Evolutionary conservation across 495 filamentous ascomycete species (phyloP).

Genomic region (Penicillium angulare): DNA sequence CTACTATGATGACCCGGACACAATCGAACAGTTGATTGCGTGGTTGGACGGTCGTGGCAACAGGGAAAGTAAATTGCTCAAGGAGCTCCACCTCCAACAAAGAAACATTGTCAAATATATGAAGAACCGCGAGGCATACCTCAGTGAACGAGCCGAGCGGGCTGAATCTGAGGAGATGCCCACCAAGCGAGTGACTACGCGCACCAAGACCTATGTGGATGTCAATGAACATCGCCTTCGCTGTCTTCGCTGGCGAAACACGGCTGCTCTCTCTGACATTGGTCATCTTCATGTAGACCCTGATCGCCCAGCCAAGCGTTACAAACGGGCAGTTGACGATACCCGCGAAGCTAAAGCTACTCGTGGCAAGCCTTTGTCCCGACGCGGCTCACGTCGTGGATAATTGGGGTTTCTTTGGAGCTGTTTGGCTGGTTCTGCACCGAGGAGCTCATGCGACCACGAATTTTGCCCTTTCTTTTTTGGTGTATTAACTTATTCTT

Average conservation of each 20-base stretch:
- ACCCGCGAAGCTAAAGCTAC: slow-evolving; percentile 42
- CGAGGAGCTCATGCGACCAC: slow-evolving; percentile 11
- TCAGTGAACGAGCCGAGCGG: slow-evolving; percentile 53
- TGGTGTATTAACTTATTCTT: slow-evolving; percentile 4
- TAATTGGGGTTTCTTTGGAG: background rate
- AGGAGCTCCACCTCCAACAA: slow-evolving; percentile 76
- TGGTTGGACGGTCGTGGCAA: slow-evolving; percentile 86
- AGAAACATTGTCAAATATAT: slow-evolving; percentile 78
- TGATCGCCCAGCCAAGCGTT: slow-evolving; percentile 60
- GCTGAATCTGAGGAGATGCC: slow-evolving; percentile 55
- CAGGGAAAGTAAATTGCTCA: slow-evolving; percentile 79
- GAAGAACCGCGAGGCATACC: slow-evolving; percentile 70
- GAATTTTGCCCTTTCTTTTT: slow-evolving; percentile 1
- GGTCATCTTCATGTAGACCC: slow-evolving; percentile 83
- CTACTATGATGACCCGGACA: slow-evolving; percentile 77
- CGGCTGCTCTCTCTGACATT: slow-evolving; percentile 67
- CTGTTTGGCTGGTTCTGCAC: background rate
- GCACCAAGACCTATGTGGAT: slow-evolving; percentile 67
- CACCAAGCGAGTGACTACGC: slow-evolving; percentile 71
- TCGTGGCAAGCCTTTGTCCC: slow-evolving; percentile 47
- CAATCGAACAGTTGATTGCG: slow-evolving; percentile 71
- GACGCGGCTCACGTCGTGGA: slow-evolving; percentile 43
- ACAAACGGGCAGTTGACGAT: slow-evolving; percentile 52
- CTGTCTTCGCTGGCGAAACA: slow-evolving; percentile 83
- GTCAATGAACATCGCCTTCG: slow-evolving; percentile 53